Evolutionary conservation across 257 asterid species (phyloP), one percentile per base, ranked within the genome.

Genomic region (Jasminum sambac): DNA sequence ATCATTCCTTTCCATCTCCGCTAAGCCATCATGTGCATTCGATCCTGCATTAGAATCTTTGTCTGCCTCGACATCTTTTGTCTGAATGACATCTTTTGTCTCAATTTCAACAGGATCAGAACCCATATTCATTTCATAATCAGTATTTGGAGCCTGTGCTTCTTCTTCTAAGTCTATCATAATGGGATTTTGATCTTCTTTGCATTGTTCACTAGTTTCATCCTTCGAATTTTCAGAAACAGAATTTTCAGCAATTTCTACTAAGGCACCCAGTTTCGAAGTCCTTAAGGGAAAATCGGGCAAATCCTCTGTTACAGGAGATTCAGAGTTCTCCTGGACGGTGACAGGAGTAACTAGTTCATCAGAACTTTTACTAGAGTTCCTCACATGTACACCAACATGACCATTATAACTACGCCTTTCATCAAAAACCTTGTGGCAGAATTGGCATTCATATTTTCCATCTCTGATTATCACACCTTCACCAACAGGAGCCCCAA

Each of bases 391-490:
- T 75, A 79, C 83, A 21, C 95, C 97, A 14, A 94, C 99, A 78
- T 89, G 99, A 48, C 93, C 96, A 80, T 77, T 86, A 78, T 91
- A 94, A 74, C 90, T 85, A 48, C 90, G 89, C 79, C 87, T 80
- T 79, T 93, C 98, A 10, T 83, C 74, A 76, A 93, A 93, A 62
- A 90, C 86, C 85, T 90, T 89, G 84, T 93, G 97, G 80, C 98
- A 90, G 81, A 89, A 87, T 74, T 90, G 97, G 81, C 98, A 90
- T 80, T 90, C 96, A 55, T 78, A 94, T 80, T 90, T 88, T 55
- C 98, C 96, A 74, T 89, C 95, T 83, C 67, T 88, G 57, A 88
- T 83, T 60, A 95, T 88, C 69, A 88, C 95, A 26, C 96, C 97
- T 62, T 91, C 97, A 38, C 89, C 92, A 57, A 91, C 83, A 68